Evolutionary conservation across 2,329 filamentous ascomycete species (phyloP).

Genomic region (Cordyceps cicadae): DNA sequence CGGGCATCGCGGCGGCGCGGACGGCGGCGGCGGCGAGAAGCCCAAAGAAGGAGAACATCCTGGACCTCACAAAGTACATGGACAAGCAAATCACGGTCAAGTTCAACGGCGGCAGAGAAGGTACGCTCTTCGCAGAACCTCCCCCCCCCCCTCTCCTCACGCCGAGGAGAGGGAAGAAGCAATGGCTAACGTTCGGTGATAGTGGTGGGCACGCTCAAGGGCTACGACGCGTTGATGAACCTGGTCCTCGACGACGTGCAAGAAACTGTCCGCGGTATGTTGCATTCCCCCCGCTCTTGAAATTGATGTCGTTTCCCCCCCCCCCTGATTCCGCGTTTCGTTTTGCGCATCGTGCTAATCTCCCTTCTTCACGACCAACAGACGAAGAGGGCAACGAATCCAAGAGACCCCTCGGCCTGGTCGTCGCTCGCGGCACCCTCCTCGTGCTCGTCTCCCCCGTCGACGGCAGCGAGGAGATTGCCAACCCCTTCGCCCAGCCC

Average conservation of each 20-base stretch:
- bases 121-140: conserved; percentile 32
- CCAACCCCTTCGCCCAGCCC: conserved; percentile 78
- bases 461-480: conserved; percentile 91
- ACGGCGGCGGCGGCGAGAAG: conserved; percentile 48
- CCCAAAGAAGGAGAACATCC: conserved; percentile 99
- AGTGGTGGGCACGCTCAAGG: conserved; percentile 88
- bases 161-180: no score
- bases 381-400: conserved; percentile 90
- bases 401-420: conserved; percentile 70
- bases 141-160: no score
- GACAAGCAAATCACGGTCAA: conserved; percentile 94
- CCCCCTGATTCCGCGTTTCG: not conserved
- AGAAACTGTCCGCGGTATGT: conserved; percentile 75
- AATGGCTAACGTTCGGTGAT: conserved; percentile 5
- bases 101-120: conserved; percentile 90
- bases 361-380: conserved; percentile 26
- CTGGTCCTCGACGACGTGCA: conserved; percentile 90
- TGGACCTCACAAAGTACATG: conserved; percentile 93
- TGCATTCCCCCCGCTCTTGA: not conserved
- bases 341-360: not conserved
- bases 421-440: conserved; percentile 85
- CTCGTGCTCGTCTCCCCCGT: conserved; percentile 87
- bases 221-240: conserved; percentile 97
- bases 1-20: conserved; percentile 29
- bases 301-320: no score